phyloP scores from a whole-genome alignment of 2,329 filamentous ascomycete species.

The Amauroascus verrucosus region DNA sequence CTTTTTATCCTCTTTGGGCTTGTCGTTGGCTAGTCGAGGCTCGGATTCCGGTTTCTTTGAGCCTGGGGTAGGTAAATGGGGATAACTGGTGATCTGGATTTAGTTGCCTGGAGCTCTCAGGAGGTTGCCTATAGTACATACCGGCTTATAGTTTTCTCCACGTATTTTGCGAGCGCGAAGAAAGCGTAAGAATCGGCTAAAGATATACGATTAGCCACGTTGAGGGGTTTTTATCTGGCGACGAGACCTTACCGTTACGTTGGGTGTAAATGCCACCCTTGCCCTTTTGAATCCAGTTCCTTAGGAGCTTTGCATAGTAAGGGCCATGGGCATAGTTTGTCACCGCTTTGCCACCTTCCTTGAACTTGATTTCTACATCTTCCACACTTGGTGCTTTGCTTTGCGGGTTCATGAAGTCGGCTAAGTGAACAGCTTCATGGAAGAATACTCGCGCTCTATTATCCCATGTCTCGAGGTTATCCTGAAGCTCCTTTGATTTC shows the following conservation, averaged over 20 bases:
- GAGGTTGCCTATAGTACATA: not conserved
- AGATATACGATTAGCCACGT: not conserved
- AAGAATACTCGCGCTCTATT: constrained; percentile 4
- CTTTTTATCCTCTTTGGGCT: not conserved
- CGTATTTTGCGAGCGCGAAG: constrained; percentile 3
- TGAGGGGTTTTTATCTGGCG: not conserved
- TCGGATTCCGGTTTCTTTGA: constrained; percentile 2
- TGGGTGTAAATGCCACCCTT: constrained; percentile 4
- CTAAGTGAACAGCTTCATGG: constrained; percentile 4
- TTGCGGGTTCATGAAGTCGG: not conserved
- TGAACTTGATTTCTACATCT: constrained; percentile 6
- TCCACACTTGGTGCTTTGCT: not conserved
- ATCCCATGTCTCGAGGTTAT: constrained; percentile 8
- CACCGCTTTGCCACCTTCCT: not conserved
- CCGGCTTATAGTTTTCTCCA: constrained; percentile 1
- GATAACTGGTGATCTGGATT: not conserved
- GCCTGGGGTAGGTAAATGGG: constrained; percentile 5
- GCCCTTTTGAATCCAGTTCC: constrained; percentile 7
- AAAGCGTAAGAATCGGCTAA: constrained; percentile 8
- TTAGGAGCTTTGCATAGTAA: constrained; percentile 5
- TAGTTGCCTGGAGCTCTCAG: not conserved
- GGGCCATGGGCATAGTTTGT: constrained; percentile 5
- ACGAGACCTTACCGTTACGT: not conserved
- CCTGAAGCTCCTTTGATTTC: constrained; percentile 2
- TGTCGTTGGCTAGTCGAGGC: not conserved